Evolutionary conservation across 2,329 filamentous ascomycete genomes (phyloP), one percentile per base, ranked within the genome.

Genomic region (Colletotrichum siamense): DNA sequence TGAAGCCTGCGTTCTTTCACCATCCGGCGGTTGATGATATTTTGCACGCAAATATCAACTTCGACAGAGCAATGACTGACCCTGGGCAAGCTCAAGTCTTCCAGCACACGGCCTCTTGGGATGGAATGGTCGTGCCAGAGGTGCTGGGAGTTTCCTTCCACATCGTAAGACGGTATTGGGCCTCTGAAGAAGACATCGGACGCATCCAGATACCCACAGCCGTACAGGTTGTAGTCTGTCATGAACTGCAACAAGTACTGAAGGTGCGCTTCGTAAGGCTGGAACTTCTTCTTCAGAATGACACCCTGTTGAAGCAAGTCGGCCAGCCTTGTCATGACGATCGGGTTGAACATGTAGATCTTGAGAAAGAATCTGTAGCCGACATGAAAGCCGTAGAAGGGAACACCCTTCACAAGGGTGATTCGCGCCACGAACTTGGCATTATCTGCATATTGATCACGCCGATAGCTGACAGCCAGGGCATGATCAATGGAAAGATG

Each of bases 211-310:
- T 96, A 98, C 72, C 92, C 94, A 82, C 97, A 99, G 8, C 98
- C 98, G 83, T 98, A 99, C 79, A 99, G 88, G 82, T 98, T 99
- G 88, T 98, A 99, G 84, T 99, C 98, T 78, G 94, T 94, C 97
- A 99, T 99, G 91, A 98, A 99, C 85, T 99, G 98, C 12, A 97
- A 89, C 10, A 98, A 87, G 83, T 96, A 99, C 82, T 98, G 95
- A 77, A 99, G 85, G 83, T 99, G 98, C 22, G 95, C 96, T 85
- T 99, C 97, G 82, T 97, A 98, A 0, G 97, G 96, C 82, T 99
- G 96, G 59, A 99, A 94, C 28, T 91, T 90, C 75, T 91, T 91
- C 82, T 95, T 95, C 91, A 99, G 91, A 59, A 99, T 93, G 34
- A 94, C 94, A 9, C 97, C 97, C 84, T 98, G 96, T 22, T 95